Conservation (phyloP, 441 rosid genomes). For the Melianthus villosus region DNA sequence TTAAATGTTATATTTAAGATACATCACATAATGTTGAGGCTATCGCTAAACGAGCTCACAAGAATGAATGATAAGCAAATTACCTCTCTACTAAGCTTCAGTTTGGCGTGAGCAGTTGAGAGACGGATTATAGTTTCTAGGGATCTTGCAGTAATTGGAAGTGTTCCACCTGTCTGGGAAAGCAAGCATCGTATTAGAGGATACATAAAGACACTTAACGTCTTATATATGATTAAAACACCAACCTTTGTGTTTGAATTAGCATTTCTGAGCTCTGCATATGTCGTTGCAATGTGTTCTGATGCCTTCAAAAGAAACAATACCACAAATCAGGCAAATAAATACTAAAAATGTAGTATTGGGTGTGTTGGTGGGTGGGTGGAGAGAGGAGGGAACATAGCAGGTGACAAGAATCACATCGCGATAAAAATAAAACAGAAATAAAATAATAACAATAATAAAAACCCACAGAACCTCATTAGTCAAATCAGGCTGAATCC, state of each 20-base stretch:
- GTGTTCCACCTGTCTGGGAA: constrained; percentile 84
- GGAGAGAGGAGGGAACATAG: too few relatives aligned
- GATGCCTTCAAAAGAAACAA: constrained; percentile 43
- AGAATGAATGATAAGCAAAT: constrained; percentile 4
- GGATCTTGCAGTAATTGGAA: constrained; percentile 93
- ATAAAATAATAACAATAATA: too few relatives aligned
- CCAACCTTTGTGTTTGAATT: constrained; percentile 70
- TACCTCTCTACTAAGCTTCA: constrained; percentile 85
- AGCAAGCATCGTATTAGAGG: constrained; percentile 10
- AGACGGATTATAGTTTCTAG: constrained; percentile 91
- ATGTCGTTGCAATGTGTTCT: constrained; percentile 74
- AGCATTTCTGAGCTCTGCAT: constrained; percentile 79
- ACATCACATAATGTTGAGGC: too few relatives aligned
- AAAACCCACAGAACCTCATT: constrained; percentile 87
- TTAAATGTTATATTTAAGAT: too few relatives aligned
- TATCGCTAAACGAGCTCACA: too few relatives aligned
- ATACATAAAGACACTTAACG: constrained; percentile 1
- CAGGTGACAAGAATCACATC: too few relatives aligned
- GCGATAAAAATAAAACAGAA: too few relatives aligned
- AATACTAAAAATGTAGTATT: neutral
- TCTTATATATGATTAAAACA: constrained; percentile 1
- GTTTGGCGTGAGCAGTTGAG: constrained; percentile 90
- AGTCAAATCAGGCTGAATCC: constrained; percentile 81
- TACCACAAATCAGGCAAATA: neutral
- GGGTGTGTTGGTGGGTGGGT: too few relatives aligned